These are phyloP conservation scores for Ammopiptanthus mongolicus DNA, from an alignment of 306 rosid genomes.

Conservation along the genomic window DNA sequence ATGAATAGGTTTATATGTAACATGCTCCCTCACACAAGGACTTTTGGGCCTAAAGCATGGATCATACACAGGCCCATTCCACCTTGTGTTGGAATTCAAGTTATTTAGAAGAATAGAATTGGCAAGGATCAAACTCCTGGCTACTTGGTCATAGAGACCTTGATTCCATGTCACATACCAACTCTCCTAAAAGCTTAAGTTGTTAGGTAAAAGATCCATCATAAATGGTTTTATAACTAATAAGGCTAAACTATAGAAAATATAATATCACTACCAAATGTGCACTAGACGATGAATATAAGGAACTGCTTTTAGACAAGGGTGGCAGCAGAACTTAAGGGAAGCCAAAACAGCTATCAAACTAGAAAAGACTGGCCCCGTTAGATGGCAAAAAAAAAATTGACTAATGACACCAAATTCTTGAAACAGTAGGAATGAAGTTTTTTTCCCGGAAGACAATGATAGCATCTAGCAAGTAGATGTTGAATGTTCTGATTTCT, in stretches of 20 bases:
- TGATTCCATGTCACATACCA: background rate
- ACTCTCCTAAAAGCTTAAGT: background rate
- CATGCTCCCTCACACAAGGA: background rate
- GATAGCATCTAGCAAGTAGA: background rate
- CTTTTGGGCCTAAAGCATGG: background rate
- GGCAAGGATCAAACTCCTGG: background rate
- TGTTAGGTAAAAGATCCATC: background rate
- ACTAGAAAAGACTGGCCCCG: background rate
- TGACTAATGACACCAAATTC: background rate
- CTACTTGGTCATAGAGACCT: background rate
- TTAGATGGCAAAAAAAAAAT: background rate
- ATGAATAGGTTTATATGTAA: background rate
- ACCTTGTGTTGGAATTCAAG: background rate
- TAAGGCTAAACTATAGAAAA: background rate
- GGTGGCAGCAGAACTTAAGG: background rate
- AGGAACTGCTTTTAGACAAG: background rate
- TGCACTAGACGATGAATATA: background rate
- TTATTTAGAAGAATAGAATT: background rate
- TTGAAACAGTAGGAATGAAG: background rate
- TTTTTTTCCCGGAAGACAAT: background rate
- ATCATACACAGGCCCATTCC: background rate
- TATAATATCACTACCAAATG: background rate
- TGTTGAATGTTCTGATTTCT: constrained; percentile 11
- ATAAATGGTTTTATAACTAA: background rate
- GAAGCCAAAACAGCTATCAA: background rate